Evolutionary conservation across 805 yeast genomes (phyloP).

Genomic region (Pichia nanzhaoensis): DNA sequence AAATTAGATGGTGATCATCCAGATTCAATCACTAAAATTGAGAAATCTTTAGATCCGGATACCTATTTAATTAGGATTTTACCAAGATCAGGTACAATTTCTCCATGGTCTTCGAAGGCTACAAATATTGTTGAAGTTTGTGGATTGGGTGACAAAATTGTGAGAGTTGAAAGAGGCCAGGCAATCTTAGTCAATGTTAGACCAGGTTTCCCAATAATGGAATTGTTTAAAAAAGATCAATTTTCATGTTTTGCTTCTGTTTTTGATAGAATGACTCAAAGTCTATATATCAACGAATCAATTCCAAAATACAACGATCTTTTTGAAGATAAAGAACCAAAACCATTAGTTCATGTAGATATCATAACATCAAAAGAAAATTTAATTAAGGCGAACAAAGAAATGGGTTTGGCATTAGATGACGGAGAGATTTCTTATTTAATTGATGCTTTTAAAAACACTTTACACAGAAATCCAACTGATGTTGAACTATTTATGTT

Average conservation of each 20-base stretch:
- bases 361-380: constrained; percentile 50
- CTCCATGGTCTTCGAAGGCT: constrained; percentile 99
- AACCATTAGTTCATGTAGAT: constrained; percentile 74
- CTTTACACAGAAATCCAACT: constrained; percentile 82
- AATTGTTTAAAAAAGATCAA: constrained; percentile 42
- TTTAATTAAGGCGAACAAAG: constrained; percentile 68
- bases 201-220: constrained; percentile 61
- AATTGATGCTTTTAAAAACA: constrained; percentile 70
- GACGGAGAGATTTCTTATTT: constrained; percentile 88
- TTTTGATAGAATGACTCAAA: constrained; percentile 93
- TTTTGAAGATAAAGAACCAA: constrained; percentile 73
- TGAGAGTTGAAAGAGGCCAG: constrained; percentile 87
- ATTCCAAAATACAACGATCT: constrained; percentile 65
- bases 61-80: constrained; percentile 64
- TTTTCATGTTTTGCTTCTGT: constrained; percentile 59
- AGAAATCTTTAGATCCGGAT: constrained; percentile 31
- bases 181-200: constrained; percentile 66
- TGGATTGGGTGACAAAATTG: constrained; percentile 65
- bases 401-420: constrained; percentile 91
- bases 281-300: constrained; percentile 43
- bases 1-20: constrained; percentile 25
- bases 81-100: constrained; percentile 93
- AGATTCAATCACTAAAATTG: constrained; percentile 8
- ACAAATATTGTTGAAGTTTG: constrained; percentile 88
- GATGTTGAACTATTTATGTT: constrained; percentile 98